Percentiles rank a stretch among this genome's conserved stretches.
Conservation (phyloP, 306 rosid species). For the Medicago arabica region DNA sequence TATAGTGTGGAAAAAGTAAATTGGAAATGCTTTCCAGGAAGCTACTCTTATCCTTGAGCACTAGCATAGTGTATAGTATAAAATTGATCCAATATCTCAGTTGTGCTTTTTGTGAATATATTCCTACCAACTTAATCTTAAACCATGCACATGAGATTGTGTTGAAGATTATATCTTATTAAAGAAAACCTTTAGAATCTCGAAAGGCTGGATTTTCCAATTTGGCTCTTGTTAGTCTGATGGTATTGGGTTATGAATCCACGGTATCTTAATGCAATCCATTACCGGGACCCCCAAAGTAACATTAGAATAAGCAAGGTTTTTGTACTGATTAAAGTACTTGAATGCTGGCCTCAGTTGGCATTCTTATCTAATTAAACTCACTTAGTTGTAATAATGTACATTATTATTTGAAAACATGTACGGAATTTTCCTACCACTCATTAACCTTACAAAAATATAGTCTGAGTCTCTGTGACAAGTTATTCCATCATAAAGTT, state of each 20-base stretch:
- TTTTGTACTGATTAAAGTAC: neutral
- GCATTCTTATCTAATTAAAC: neutral
- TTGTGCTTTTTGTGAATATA: constrained; percentile 32
- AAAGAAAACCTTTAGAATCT: constrained; percentile 47
- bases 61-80: neutral
- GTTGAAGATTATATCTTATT: constrained; percentile 46
- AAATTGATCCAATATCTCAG: constrained; percentile 17
- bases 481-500: neutral
- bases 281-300: neutral
- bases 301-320: neutral
- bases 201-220: constrained; percentile 49
- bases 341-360: neutral
- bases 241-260: constrained; percentile 26
- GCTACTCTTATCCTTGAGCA: neutral
- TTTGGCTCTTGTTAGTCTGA: constrained; percentile 42
- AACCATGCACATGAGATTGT: constrained; percentile 40
- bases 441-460: neutral
- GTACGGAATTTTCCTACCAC: neutral
- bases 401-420: neutral
- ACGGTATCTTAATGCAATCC: neutral
- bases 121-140: constrained; percentile 5
- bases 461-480: neutral
- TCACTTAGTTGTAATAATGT: neutral
- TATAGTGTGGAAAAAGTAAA: constrained; percentile 2
- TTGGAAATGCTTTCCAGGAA: constrained; percentile 19